phyloP scores from a whole-genome alignment of 1,284 basidiomycete species.

The Cryptococcus sp. region DNA sequence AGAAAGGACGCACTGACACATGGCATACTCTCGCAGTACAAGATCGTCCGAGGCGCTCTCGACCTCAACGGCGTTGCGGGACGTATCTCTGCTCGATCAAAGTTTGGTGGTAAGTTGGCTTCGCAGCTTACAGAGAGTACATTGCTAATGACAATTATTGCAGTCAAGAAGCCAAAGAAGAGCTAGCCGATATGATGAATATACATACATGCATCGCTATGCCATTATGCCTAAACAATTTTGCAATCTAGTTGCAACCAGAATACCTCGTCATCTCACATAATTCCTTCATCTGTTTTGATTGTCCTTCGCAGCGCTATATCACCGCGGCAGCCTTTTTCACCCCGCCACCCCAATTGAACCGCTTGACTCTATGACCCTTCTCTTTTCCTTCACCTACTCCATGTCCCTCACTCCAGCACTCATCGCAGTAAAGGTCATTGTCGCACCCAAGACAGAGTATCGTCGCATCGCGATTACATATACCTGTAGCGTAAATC shows the following conservation, averaged over 20 bases:
- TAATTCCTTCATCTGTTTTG: too few relatives aligned
- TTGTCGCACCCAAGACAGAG: conserved; percentile 44
- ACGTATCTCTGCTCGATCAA: conserved; percentile 77
- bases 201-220: conserved; percentile 3
- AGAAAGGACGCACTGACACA: neutral
- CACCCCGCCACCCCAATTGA: conserved; percentile 16
- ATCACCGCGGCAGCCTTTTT: too few relatives aligned
- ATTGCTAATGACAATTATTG: conserved; percentile 4
- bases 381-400: conserved; percentile 27
- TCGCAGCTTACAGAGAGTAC: neutral
- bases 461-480: conserved; percentile 45
- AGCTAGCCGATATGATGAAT: conserved; percentile 25
- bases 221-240: neutral
- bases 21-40: conserved; percentile 67
- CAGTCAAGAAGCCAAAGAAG: conserved; percentile 80
- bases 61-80: conserved; percentile 92
- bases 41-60: conserved; percentile 87
- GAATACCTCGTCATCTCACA: too few relatives aligned
- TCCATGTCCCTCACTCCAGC: conserved; percentile 45
- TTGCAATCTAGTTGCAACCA: too few relatives aligned
- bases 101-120: conserved; percentile 80
- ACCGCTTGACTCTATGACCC: conserved; percentile 30
- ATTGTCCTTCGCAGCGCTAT: too few relatives aligned
- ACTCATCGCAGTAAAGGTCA: conserved; percentile 46
- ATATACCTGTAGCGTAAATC: conserved; percentile 38